Evolutionary conservation across 768 basidiomycete species (phyloP).

Genomic region (Lactifluus piperatus): DNA sequence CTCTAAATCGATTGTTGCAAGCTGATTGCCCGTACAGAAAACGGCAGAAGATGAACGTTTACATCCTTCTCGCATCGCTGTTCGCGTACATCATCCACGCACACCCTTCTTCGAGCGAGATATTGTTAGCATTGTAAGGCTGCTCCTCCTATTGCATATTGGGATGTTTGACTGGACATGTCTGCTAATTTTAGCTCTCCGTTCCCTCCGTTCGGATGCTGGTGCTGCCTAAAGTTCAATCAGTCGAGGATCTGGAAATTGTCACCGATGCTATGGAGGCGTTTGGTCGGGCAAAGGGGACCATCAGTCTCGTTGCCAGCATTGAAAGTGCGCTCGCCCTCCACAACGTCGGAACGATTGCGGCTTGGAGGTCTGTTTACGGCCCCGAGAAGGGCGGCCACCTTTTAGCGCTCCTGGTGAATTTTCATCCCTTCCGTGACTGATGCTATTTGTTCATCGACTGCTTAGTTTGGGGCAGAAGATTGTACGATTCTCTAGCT

Average conservation of each 20-base stretch:
- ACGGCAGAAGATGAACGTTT: conserved; percentile 29
- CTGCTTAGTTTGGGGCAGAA: conserved; percentile 79
- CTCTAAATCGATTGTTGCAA: background rate
- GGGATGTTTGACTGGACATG: background rate
- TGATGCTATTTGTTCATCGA: background rate
- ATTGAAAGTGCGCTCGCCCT: conserved; percentile 77
- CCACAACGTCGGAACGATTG: conserved; percentile 61
- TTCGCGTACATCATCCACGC: conserved; percentile 58
- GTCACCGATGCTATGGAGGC: conserved; percentile 43
- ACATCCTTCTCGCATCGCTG: conserved; percentile 46
- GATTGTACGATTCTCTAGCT: conserved; percentile 51
- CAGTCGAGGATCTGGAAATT: conserved; percentile 51
- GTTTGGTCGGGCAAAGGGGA: conserved; percentile 25
- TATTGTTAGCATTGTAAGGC: conserved; percentile 46
- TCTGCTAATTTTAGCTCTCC: conserved; percentile 31
- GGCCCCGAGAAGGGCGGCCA: conserved; percentile 39
- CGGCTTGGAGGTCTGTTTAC: conserved; percentile 50
- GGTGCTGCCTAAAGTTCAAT: conserved; percentile 82
- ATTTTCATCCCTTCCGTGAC: conserved; percentile 8
- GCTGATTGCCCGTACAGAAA: conserved; percentile 2
- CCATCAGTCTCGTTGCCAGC: conserved; percentile 62
- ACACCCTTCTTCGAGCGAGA: conserved; percentile 64
- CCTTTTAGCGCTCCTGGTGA: conserved; percentile 58
- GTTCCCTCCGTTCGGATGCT: conserved; percentile 48
- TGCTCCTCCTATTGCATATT: background rate